These are phyloP conservation scores for Pseudogymnoascus sp. DNA, from an alignment of 2,329 filamentous ascomycete species.

Conservation along the genomic window DNA sequence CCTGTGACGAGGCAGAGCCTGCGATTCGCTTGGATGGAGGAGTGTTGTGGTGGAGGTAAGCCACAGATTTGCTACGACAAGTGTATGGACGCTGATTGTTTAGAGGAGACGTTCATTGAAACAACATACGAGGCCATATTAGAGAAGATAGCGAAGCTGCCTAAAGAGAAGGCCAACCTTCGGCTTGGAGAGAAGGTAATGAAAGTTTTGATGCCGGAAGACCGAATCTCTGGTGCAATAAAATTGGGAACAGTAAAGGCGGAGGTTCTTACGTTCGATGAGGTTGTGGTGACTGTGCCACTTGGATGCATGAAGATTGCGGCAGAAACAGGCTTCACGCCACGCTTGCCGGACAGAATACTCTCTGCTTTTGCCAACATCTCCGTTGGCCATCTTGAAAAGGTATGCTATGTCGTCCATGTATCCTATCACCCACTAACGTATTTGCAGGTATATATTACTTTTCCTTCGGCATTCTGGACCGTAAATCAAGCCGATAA, in stretches of 20 bases:
- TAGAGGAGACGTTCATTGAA: conserved; percentile 19
- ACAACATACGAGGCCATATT: conserved; percentile 27
- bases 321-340: conserved; percentile 34
- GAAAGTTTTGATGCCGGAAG: conserved; percentile 13
- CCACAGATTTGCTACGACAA: neutral
- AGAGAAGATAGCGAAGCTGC: conserved; percentile 23
- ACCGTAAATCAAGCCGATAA: conserved; percentile 16
- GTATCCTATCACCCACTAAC: neutral
- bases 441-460: conserved; percentile 33
- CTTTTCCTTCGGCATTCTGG: conserved; percentile 60
- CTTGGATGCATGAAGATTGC: conserved; percentile 43
- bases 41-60: conserved; percentile 46
- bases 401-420: conserved; percentile 31
- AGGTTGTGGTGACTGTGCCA: conserved; percentile 44
- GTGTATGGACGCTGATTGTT: neutral
- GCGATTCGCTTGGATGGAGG: conserved; percentile 51
- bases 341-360: conserved; percentile 36
- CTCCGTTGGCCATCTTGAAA: conserved; percentile 43
- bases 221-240: neutral
- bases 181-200: conserved; percentile 21
- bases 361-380: conserved; percentile 40
- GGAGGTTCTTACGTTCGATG: conserved; percentile 27
- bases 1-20: conserved; percentile 44
- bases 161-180: conserved; percentile 19
- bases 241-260: conserved; percentile 18